Conservation (phyloP, 805 yeast genomes). For the Komagataella ulmi region DNA sequence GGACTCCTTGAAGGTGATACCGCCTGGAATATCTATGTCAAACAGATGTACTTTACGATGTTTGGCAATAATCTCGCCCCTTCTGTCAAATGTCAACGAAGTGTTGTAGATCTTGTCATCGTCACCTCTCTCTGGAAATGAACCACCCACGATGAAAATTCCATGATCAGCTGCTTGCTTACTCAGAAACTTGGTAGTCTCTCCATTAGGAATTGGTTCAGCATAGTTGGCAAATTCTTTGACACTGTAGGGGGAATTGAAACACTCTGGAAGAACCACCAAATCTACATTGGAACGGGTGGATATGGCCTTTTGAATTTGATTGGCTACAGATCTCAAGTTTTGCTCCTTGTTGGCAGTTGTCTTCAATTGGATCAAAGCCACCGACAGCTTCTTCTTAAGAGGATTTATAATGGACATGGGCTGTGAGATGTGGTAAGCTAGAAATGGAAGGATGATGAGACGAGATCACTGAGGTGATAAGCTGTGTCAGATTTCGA, state of each 20-base stretch:
- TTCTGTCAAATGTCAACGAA: conserved; percentile 54
- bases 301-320: conserved; percentile 45
- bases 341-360: conserved; percentile 76
- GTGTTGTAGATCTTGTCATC: conserved; percentile 57
- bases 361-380: conserved; percentile 72
- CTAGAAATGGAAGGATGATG: not conserved
- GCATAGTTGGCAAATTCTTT: conserved; percentile 79
- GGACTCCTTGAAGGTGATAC: conserved; percentile 80
- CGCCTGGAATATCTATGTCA: conserved; percentile 86
- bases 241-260: conserved; percentile 90
- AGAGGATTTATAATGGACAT: not conserved
- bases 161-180: conserved; percentile 50
- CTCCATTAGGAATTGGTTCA: conserved; percentile 72
- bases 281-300: conserved; percentile 48
- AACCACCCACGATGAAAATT: conserved; percentile 76
- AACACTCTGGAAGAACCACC: conserved; percentile 88
- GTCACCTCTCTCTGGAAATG: conserved; percentile 69
- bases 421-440: not conserved
- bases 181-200: conserved; percentile 47
- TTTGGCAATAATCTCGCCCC: conserved; percentile 70
- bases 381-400: conserved; percentile 52
- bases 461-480: not conserved
- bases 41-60: conserved; percentile 88
- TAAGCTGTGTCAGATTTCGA: not conserved
- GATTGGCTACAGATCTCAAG: conserved; percentile 49